phyloP scores from a whole-genome alignment of 2,329 filamentous ascomycete species.

The Aspergillus brasiliensis region DNA sequence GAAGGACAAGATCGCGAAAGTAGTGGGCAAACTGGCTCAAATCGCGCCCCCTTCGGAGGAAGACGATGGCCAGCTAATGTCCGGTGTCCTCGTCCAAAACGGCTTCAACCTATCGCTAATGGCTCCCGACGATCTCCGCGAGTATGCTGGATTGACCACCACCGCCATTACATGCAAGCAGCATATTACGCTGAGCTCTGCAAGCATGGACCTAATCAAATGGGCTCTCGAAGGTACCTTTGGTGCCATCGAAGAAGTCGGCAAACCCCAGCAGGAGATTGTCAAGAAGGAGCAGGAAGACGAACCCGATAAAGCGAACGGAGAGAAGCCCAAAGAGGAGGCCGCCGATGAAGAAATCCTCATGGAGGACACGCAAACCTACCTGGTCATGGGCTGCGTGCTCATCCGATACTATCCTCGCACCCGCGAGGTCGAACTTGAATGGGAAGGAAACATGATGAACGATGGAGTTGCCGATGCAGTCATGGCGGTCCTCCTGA shows the following conservation, averaged over 20 bases:
- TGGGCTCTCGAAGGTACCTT: constrained; percentile 97
- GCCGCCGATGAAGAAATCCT: constrained; percentile 50
- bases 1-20: constrained; percentile 91
- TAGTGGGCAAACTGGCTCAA: constrained; percentile 88
- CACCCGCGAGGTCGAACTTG: constrained; percentile 80
- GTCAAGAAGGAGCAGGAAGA: constrained; percentile 30
- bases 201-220: constrained; percentile 84
- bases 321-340: constrained; percentile 44
- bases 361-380: constrained; percentile 43
- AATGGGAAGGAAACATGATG: constrained; percentile 97
- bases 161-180: constrained; percentile 94
- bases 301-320: constrained; percentile 35
- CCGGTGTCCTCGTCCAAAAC: constrained; percentile 92
- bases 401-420: constrained; percentile 71
- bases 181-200: constrained; percentile 81
- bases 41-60: constrained; percentile 65
- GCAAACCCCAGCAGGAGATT: constrained; percentile 22
- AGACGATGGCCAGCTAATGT: constrained; percentile 66
- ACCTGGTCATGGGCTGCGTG: constrained; percentile 86
- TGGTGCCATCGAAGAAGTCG: constrained; percentile 70
- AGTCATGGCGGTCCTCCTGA: constrained; percentile 87
- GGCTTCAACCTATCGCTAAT: constrained; percentile 97
- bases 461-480: constrained; percentile 99
- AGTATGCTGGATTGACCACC: constrained; percentile 95
- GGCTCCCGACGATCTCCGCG: constrained; percentile 92